Evolutionary conservation across 2,329 filamentous ascomycete genomes (phyloP), one percentile per base, ranked within the genome.

Genomic region (Cercospora sp.): DNA sequence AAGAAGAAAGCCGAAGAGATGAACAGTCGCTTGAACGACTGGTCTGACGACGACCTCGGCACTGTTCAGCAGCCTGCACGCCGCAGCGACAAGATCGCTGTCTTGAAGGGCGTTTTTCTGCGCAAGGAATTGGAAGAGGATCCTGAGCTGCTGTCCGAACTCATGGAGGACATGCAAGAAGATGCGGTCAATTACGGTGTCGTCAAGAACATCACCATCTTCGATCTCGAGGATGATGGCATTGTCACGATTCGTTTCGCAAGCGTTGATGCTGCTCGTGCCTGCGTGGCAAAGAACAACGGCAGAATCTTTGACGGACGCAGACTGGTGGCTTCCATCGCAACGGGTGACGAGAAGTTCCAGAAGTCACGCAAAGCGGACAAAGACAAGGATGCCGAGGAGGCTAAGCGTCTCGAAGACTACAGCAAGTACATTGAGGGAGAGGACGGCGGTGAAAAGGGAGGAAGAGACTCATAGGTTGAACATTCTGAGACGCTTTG

Each of bases 21-120:
- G 74, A 92, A 94, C 72, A 84, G 93, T 60, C 94, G 94, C 81
- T 87, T 98, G 36, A 91, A 93, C 3, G 94, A 98, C 79, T 99
- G 95, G 95, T 91, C 93, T 76, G 91, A 93, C 76, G 94, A 97
- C 76, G 94, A 98, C 77, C 87, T 90, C 2, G 71, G 73, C 20
- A 68, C 74, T 26, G 75, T 88, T 26, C 84, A 85, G n/a, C 84
- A 88, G 51, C 85, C 84, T 8, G 85, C 80, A 70, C 84, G 83
- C 13, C 82, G 82, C 75, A 91, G 26, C 28, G 91, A 94, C 75
- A 96, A 94, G 78, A 84, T 92, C 16, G 94, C 97, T 30, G 89
- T 98, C 67, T 82, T 99, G 71, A 92, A 92, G 77, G 89, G 97
- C 81, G 97, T 97, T 90, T 99, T 99, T 80, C 96, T 93, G 1